phyloP scores from a whole-genome alignment of 139 green algal species.

The Gonium pectorale region DNA sequence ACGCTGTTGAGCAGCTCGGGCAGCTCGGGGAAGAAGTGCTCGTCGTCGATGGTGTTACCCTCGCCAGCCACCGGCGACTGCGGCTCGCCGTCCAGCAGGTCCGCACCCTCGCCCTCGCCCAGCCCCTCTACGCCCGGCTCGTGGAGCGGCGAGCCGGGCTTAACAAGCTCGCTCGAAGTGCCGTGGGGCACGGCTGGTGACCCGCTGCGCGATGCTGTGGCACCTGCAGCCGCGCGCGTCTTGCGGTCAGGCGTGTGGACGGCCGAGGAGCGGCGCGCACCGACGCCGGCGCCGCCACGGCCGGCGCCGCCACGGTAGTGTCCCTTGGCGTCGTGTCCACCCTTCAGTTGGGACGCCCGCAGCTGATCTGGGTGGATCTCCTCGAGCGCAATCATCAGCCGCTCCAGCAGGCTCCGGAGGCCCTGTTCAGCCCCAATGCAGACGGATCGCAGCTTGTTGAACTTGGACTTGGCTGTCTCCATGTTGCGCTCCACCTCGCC shows the following conservation, averaged over 20 bases:
- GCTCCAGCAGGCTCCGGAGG: constrained; percentile 62
- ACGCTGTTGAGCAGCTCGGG: constrained; percentile 55
- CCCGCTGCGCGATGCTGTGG: neutral
- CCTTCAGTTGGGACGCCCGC: constrained; percentile 41
- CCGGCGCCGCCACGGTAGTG: neutral
- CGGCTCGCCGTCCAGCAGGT: constrained; percentile 1
- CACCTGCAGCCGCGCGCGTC: neutral
- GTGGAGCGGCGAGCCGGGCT: constrained; percentile 24
- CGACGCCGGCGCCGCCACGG: neutral
- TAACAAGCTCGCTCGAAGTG: constrained; percentile 18
- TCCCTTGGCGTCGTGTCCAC: constrained; percentile 4
- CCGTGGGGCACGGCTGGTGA: constrained; percentile 25
- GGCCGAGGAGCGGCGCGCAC: neutral
- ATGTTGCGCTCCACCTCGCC: constrained; percentile 64
- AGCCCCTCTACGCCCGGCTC: no score
- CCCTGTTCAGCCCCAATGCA: constrained; percentile 81
- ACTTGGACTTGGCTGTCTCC: constrained; percentile 65
- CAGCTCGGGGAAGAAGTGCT: constrained; percentile 76
- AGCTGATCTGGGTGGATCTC: constrained; percentile 51
- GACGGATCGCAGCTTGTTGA: constrained; percentile 73
- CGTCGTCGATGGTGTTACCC: constrained; percentile 73
- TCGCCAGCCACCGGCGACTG: neutral
- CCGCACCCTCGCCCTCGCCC: constrained; percentile 15
- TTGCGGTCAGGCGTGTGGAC: constrained; percentile 43
- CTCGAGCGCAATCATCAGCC: constrained; percentile 66